phyloP scores from a whole-genome alignment of 352 stramenopile genomes.

The Globisporangium middletonii region DNA sequence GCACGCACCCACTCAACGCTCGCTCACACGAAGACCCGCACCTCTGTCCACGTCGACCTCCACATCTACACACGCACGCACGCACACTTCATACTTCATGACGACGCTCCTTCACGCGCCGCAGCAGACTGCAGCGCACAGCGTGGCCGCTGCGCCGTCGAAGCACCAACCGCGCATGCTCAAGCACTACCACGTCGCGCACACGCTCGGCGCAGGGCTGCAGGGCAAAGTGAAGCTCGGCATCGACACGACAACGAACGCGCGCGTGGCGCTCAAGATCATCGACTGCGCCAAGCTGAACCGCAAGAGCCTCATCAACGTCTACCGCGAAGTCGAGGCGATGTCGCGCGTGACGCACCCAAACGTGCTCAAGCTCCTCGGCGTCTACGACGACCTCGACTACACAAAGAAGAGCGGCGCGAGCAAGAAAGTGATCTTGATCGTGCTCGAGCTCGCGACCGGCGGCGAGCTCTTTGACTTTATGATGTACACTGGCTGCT shows the following conservation, averaged over 20 bases:
- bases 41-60: no score
- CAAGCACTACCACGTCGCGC: conserved; percentile 66
- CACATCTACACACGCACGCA: not conserved
- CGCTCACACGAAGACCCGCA: not conserved
- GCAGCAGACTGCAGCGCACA: no score
- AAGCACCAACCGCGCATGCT: conserved; percentile 38
- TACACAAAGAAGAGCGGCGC: conserved; percentile 73
- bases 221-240: conserved; percentile 89
- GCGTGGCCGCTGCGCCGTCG: not conserved
- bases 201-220: conserved; percentile 76
- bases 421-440: conserved; percentile 78
- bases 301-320: conserved; percentile 76
- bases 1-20: no score
- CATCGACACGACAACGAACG: conserved; percentile 64
- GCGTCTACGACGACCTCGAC: conserved; percentile 59
- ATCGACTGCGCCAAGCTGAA: conserved; percentile 82
- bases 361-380: conserved; percentile 81
- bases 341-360: conserved; percentile 83
- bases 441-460: conserved; percentile 85
- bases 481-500: conserved; percentile 91
- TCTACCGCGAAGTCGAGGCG: conserved; percentile 86
- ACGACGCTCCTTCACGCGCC: conserved; percentile 5
- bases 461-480: conserved; percentile 90
- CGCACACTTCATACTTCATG: conserved; percentile 1
- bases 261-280: conserved; percentile 89